phyloP scores from a whole-genome alignment of 1,284 basidiomycete genomes.

The Neonothopanus nambi region DNA sequence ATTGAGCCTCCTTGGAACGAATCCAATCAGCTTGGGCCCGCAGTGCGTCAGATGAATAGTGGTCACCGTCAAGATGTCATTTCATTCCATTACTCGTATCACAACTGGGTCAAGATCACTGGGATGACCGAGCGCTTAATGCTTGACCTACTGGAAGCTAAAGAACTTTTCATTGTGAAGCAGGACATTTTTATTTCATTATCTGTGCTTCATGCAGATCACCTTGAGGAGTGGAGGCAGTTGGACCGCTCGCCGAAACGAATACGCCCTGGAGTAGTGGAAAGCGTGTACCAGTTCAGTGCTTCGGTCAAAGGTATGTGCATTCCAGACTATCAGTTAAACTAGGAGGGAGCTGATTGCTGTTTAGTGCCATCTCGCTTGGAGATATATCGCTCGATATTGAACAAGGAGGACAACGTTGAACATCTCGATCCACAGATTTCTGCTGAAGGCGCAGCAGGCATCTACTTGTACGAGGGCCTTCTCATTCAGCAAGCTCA shows the following conservation, averaged over 20 bases:
- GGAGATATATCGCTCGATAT: too few species aligned
- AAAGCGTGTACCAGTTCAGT: not conserved
- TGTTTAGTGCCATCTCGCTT: too few species aligned
- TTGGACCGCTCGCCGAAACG: not conserved
- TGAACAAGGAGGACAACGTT: too few species aligned
- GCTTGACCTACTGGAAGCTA: not conserved
- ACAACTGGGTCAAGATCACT: conserved; percentile 25
- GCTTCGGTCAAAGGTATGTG: too few species aligned
- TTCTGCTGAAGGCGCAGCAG: too few species aligned
- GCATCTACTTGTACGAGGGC: too few species aligned
- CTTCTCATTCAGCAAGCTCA: too few species aligned
- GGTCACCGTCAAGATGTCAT: conserved; percentile 26
- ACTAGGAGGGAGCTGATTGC: too few species aligned
- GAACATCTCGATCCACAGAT: too few species aligned
- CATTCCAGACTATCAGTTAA: too few species aligned
- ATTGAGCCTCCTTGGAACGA: conserved; percentile 25
- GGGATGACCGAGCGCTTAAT: not conserved
- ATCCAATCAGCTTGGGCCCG: conserved; percentile 23
- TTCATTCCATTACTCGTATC: conserved; percentile 21
- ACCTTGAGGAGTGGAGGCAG: not conserved
- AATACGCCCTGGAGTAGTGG: not conserved
- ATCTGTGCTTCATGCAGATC: not conserved
- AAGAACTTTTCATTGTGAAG: not conserved
- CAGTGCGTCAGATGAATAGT: conserved; percentile 24
- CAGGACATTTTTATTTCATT: not conserved